Percentiles rank a stretch among this genome's conserved stretches.
These are phyloP conservation scores for Cardamine occulta DNA, from an alignment of 345 rosid species.

Conservation along the genomic window DNA sequence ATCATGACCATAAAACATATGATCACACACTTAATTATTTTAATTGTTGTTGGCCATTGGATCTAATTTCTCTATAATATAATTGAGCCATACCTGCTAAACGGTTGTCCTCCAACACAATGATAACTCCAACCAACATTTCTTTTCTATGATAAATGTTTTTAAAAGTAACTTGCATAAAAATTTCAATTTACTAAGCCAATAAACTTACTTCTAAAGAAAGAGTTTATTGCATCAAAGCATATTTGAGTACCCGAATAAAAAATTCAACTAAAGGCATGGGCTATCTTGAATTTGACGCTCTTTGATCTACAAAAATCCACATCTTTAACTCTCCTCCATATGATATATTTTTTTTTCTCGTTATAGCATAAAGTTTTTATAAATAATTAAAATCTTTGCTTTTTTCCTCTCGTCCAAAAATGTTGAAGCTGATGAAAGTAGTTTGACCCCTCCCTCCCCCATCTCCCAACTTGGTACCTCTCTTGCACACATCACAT, in stretches of 20 bases:
- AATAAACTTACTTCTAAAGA: constrained; percentile 1
- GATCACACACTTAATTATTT: background rate
- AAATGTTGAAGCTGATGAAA: constrained; percentile 35
- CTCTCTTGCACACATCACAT: constrained; percentile 23
- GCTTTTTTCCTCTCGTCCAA: constrained; percentile 26
- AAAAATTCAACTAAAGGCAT: constrained; percentile 18
- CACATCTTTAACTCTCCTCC: constrained; percentile 10
- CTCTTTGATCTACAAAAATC: constrained; percentile 20
- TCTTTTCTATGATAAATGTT: constrained; percentile 6
- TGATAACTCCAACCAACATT: constrained; percentile 32
- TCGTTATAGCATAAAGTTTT: background rate
- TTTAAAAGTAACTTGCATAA: no score
- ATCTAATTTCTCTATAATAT: constrained; percentile 1
- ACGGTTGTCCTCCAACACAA: constrained; percentile 19
- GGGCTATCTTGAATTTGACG: constrained; percentile 31
- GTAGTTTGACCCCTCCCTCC: constrained; percentile 30
- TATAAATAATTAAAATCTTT: background rate
- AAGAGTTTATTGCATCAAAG: background rate
- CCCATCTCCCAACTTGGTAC: constrained; percentile 36
- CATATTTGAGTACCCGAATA: background rate
- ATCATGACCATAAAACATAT: background rate
- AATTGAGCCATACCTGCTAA: constrained; percentile 27
- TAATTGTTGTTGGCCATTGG: background rate
- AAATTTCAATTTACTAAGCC: background rate
- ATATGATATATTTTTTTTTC: background rate